Evolutionary conservation across 192 early-diverging fungal species (phyloP).

Genomic region (Cetraspora pellucida): DNA sequence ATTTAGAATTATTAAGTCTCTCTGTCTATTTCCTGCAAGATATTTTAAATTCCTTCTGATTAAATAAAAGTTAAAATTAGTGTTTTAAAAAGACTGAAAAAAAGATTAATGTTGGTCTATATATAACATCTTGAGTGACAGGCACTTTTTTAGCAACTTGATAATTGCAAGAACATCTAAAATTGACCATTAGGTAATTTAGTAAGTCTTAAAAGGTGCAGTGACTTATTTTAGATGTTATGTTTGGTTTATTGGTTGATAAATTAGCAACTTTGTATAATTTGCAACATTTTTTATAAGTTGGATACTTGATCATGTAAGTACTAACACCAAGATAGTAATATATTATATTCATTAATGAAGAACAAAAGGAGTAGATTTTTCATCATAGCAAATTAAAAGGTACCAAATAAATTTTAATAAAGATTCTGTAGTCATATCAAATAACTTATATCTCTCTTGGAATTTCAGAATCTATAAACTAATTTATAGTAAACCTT

Average conservation of each 20-base stretch:
- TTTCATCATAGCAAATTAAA: neutral
- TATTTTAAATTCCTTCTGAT: neutral
- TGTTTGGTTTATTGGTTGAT: neutral
- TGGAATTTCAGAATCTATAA: no score
- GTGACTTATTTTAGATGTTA: neutral
- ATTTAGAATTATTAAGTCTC: neutral
- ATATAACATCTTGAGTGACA: neutral
- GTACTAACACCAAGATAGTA: no score
- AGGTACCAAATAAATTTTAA: no score
- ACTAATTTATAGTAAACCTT: no score
- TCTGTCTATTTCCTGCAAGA: neutral
- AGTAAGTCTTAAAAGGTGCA: neutral
- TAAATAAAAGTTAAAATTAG: neutral
- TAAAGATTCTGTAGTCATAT: no score
- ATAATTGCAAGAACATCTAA: neutral
- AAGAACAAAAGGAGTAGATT: neutral
- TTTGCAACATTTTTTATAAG: neutral
- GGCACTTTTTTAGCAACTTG: neutral
- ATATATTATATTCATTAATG: neutral
- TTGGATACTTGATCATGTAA: neutral
- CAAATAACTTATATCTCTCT: no score
- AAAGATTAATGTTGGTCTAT: neutral
- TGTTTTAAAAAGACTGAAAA: neutral
- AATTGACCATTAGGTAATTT: neutral
- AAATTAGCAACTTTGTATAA: neutral